Evolutionary conservation across 208 protist species (phyloP).

Genomic region (Crithidia brevicula): DNA sequence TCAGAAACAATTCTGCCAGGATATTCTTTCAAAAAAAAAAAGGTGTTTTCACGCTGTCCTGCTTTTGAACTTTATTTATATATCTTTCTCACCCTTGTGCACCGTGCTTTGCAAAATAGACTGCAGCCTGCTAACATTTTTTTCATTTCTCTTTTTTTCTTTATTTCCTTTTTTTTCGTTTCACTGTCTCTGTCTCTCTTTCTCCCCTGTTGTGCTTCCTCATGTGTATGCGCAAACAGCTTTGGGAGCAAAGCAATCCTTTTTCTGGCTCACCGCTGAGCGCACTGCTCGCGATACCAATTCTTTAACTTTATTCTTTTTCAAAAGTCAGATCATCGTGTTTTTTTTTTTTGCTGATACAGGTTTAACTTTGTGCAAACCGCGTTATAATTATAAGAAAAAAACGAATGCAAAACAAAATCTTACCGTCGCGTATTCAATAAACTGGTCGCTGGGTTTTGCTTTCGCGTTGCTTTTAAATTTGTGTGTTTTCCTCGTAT

Average conservation of each 20-base stretch:
- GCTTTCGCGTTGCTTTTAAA: too few relatives aligned
- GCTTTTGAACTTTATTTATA: slow-evolving; percentile 6
- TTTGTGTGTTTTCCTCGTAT: too few relatives aligned
- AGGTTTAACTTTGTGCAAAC: too few relatives aligned
- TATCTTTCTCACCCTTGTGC: not conserved
- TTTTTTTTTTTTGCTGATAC: slow-evolving; percentile 1
- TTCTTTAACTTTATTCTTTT: not conserved
- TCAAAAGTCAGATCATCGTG: not conserved
- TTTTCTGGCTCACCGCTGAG: too few relatives aligned
- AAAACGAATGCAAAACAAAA: too few relatives aligned
- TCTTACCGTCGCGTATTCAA: too few relatives aligned
- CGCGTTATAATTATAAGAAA: too few relatives aligned
- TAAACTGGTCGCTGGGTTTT: too few relatives aligned
- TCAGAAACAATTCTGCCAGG: not conserved
- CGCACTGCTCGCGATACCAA: too few relatives aligned
- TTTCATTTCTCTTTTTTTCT: slow-evolving; percentile 10
- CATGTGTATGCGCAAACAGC: not conserved
- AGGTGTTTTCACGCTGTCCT: not conserved
- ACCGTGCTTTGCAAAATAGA: too few relatives aligned
- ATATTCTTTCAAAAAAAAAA: too few relatives aligned
- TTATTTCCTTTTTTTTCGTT: slow-evolving; percentile 11
- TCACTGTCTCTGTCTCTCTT: not conserved
- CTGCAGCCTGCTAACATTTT: too few relatives aligned
- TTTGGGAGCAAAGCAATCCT: not conserved
- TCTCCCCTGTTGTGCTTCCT: slow-evolving; percentile 1